Base-by-base conservation (phyloP, 495 filamentous ascomycete species). In the Tuber borchii region DNA sequence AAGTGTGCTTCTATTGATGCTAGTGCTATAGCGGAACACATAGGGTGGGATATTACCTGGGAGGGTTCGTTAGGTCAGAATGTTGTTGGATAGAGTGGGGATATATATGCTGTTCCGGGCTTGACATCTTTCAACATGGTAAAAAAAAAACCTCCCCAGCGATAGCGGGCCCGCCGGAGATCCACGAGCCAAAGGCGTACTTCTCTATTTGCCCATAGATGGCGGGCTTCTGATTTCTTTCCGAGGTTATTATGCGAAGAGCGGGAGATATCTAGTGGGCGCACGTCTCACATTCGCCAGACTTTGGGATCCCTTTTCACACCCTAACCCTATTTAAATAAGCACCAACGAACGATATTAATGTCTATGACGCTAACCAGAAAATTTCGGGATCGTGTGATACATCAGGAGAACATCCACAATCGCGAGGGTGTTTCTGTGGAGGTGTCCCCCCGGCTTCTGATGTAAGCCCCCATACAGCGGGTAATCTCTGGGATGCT, bases 201-300 rank as follows among this genome's bases (percentile, higher is more conserved):
- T 89, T 84, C 80, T 85, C 8, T 87, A 85, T 76, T 80, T 88
- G 34, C 87, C 86, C 2, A 86, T 87, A 22, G 87, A 90, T 77
- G 80, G 76, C 17, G 88, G 88, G 4, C 84, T 88, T 77, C 80
- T 89, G 70, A 81, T 88, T 7, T 88, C 87, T 71, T 87, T 89
- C 80, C 87, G 88, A 19, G 87, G 88, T 37, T 77, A 87, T 3
- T 82, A 84, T 70, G 84, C 84, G 31, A 79, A 78, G 17, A 70
- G 82, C 70, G 71, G 71, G 19, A 84, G 84, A 39, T 81, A 84
- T 1, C 83, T 80, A 20, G 75, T 76, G 5, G 75, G 65, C 43
- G 76, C 79, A 79, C 56, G 72, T 74, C 73, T 39, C 45, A 70
- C 45, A 16, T 39, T 37, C 8, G 43, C 6, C 2, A 43, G 48